Evolutionary conservation across 2,329 filamentous ascomycete genomes (phyloP).

Genomic region (Microcyclosporella mali): DNA sequence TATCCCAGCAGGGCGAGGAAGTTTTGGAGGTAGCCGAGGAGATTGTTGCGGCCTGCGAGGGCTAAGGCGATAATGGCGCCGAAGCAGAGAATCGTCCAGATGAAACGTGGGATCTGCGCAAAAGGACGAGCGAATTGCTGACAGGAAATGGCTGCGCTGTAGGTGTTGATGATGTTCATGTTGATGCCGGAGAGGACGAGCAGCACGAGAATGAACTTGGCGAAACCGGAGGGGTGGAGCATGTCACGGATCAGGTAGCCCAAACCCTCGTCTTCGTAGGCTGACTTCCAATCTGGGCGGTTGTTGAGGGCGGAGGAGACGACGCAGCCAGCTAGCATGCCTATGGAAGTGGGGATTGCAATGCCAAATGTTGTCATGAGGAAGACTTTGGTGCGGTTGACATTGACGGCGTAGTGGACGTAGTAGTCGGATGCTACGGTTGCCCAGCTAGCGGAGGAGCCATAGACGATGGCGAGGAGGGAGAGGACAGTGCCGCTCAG

Average conservation of each 20-base stretch:
- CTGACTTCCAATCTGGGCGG: slow-evolving; percentile 37
- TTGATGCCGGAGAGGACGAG: slow-evolving; percentile 35
- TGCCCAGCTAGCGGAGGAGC: slow-evolving; percentile 36
- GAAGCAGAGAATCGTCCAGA: slow-evolving; percentile 43
- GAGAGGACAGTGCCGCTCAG: slow-evolving; percentile 26
- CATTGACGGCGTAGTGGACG: slow-evolving; percentile 37
- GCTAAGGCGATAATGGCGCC: slow-evolving; percentile 40
- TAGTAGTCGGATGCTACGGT: slow-evolving; percentile 42
- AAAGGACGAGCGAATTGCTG: slow-evolving; percentile 44
- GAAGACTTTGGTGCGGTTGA: slow-evolving; percentile 37
- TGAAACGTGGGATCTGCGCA: slow-evolving; percentile 47
- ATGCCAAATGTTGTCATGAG: slow-evolving; percentile 39
- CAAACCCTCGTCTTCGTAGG: slow-evolving; percentile 40
- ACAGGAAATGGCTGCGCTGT: slow-evolving; percentile 41
- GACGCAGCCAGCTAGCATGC: slow-evolving; percentile 40
- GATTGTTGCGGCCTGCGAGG: slow-evolving; percentile 38
- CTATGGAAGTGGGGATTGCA: slow-evolving; percentile 38
- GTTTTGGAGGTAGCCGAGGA: slow-evolving; percentile 40
- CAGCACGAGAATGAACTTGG: slow-evolving; percentile 43
- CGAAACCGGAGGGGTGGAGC: slow-evolving; percentile 43
- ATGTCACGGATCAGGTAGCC: slow-evolving; percentile 44
- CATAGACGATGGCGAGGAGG: slow-evolving; percentile 34
- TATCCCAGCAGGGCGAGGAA: slow-evolving; percentile 44
- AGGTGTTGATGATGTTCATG: slow-evolving; percentile 37
- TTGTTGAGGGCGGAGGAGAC: slow-evolving; percentile 32